A percentile compares a stretch with the other conserved stretches of the same genome.
phyloP scores from a whole-genome alignment of 192 early-diverging fungal species.

The Lunasporangiospora selenospora region DNA sequence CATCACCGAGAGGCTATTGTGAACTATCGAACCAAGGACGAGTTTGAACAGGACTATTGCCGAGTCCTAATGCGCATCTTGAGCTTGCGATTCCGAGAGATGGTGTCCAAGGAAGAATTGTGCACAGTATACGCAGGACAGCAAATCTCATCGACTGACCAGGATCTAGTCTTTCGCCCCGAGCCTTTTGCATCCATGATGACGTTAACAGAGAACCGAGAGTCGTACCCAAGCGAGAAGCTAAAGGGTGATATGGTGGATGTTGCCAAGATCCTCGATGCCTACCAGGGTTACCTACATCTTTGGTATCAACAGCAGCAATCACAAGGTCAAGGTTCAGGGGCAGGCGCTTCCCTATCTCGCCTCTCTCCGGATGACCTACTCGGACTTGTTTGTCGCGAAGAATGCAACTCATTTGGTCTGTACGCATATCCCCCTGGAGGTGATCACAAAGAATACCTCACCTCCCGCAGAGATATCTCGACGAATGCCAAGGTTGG shows the following conservation, averaged over 20 bases:
- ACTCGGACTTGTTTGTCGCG: slow-evolving; percentile 1
- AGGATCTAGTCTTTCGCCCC: not conserved
- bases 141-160: too few relatives aligned
- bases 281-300: slow-evolving; percentile 6
- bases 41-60: slow-evolving; percentile 12
- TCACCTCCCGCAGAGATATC: not conserved
- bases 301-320: not conserved
- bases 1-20: not conserved
- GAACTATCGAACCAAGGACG: not conserved
- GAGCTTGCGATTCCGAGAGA: slow-evolving; percentile 2
- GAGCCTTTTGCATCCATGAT: not conserved
- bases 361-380: slow-evolving; percentile 6
- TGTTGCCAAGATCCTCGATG: slow-evolving; percentile 18
- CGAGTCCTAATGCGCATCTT: slow-evolving; percentile 7
- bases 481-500: not conserved
- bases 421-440: slow-evolving; percentile 6
- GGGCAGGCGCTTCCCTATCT: too few relatives aligned
- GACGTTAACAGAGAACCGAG: slow-evolving; percentile 8
- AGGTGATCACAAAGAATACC: not conserved
- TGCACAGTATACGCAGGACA: too few relatives aligned
- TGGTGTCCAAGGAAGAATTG: not conserved
- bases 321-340: not conserved
- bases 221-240: not conserved
- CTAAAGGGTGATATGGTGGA: slow-evolving; percentile 5
- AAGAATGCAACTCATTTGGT: slow-evolving; percentile 31